Evolutionary conservation across 179 eudicot species (phyloP).

Genomic region (Patellifolia procumbens): DNA sequence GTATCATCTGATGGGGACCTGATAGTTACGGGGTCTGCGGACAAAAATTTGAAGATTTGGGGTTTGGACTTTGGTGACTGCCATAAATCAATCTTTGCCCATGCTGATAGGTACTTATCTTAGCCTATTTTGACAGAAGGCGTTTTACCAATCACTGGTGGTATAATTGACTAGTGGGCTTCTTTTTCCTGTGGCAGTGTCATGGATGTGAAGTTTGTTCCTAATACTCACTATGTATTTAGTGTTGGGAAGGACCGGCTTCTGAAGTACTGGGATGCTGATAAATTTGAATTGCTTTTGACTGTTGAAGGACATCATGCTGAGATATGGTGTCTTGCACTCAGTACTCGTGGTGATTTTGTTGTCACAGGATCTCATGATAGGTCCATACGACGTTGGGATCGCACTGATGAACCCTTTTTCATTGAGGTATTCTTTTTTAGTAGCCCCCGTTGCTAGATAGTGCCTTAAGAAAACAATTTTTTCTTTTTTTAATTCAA

Average conservation of each 20-base stretch:
- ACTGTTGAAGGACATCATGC: constrained; percentile 97
- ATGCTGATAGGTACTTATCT: constrained; percentile 71
- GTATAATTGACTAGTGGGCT: constrained; percentile 7
- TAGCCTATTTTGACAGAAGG: background rate
- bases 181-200: constrained; percentile 60
- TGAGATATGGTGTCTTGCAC: constrained; percentile 85
- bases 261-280: constrained; percentile 97
- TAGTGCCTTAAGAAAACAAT: background rate
- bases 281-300: constrained; percentile 94
- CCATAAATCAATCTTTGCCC: constrained; percentile 95
- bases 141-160: background rate
- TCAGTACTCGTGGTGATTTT: constrained; percentile 96
- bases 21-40: constrained; percentile 91
- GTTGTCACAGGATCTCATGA: constrained; percentile 96
- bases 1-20: constrained; percentile 94
- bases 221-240: constrained; percentile 84
- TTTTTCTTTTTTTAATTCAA: background rate
- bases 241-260: constrained; percentile 96
- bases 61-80: constrained; percentile 99
- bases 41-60: constrained; percentile 96
- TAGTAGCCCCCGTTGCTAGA: background rate
- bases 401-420: constrained; percentile 96
- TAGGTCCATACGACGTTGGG: constrained; percentile 94
- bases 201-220: constrained; percentile 91
- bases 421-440: constrained; percentile 70